phyloP scores from a whole-genome alignment of 371 early-diverging fungal species.

The Mucor piriformis region DNA sequence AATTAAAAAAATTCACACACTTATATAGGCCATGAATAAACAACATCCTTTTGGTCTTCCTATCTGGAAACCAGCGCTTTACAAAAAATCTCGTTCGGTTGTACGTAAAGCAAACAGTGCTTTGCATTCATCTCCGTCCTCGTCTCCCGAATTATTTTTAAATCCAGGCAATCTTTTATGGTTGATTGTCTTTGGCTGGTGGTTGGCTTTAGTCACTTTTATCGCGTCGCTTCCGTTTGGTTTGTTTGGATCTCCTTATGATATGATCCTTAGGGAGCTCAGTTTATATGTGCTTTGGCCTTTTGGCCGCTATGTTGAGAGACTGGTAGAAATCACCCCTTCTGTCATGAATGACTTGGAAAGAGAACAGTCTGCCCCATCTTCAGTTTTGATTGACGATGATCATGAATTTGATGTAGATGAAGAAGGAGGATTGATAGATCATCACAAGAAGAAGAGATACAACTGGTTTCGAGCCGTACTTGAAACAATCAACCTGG shows the following conservation, averaged over 20 bases:
- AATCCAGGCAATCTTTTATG: constrained; percentile 89
- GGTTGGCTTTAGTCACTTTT: constrained; percentile 74
- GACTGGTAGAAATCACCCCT: constrained; percentile 33
- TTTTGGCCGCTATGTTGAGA: constrained; percentile 90
- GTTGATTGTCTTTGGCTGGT: constrained; percentile 90
- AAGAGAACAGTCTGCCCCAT: constrained; percentile 8
- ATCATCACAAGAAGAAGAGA: constrained; percentile 16
- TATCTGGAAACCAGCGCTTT: constrained; percentile 97
- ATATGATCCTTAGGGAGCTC: constrained; percentile 65
- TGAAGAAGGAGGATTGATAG: constrained; percentile 19
- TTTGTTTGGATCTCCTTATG: constrained; percentile 60
- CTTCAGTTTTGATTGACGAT: constrained; percentile 21
- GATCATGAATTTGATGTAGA: constrained; percentile 20
- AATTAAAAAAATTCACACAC: too few relatives aligned
- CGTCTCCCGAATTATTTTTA: constrained; percentile 66
- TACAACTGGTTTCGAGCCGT: constrained; percentile 23
- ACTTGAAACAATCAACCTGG: constrained; percentile 36
- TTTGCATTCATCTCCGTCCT: constrained; percentile 80
- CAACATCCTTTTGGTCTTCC: constrained; percentile 95
- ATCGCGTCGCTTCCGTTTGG: constrained; percentile 58
- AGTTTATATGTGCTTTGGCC: constrained; percentile 91
- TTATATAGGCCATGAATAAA: constrained; percentile 75
- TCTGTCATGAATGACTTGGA: constrained; percentile 23
- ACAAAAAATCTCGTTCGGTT: constrained; percentile 92
- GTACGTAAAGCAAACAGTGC: constrained; percentile 80